phyloP scores from a whole-genome alignment of 2,329 filamentous ascomycete species.

The Hypoxylon sp. region DNA sequence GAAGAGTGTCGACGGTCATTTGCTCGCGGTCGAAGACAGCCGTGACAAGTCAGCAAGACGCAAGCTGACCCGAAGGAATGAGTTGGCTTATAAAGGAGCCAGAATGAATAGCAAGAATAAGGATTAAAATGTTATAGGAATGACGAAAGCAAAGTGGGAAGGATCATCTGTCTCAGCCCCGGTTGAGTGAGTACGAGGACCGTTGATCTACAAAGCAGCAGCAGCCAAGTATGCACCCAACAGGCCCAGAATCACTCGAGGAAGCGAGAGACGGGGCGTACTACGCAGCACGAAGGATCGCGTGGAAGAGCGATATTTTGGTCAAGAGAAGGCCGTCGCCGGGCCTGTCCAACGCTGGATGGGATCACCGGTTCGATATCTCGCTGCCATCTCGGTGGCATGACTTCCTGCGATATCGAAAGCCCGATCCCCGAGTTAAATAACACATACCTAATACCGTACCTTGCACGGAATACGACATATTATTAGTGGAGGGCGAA shows the following conservation, averaged over 20 bases:
- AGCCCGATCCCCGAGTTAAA: neutral
- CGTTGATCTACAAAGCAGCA: slow-evolving; percentile 6
- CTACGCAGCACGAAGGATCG: slow-evolving; percentile 25
- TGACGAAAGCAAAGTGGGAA: slow-evolving; percentile 17
- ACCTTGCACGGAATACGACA: slow-evolving; percentile 3
- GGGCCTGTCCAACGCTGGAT: slow-evolving; percentile 20
- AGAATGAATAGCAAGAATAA: slow-evolving; percentile 5
- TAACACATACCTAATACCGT: neutral
- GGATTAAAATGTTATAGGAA: slow-evolving; percentile 9
- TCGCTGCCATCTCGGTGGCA: neutral
- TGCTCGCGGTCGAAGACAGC: slow-evolving; percentile 17
- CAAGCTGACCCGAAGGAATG: slow-evolving; percentile 5
- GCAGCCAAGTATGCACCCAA: too few relatives aligned
- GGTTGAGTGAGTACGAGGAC: slow-evolving; percentile 15
- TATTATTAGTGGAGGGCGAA: slow-evolving; percentile 10
- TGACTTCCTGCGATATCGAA: slow-evolving; percentile 19
- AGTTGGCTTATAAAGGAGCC: slow-evolving; percentile 1
- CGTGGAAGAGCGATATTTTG: slow-evolving; percentile 25
- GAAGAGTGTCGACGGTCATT: slow-evolving; percentile 30
- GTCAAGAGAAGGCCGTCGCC: slow-evolving; percentile 7
- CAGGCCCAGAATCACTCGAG: neutral
- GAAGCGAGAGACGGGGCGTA: slow-evolving; percentile 24
- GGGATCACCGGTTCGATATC: slow-evolving; percentile 9
- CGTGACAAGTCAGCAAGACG: slow-evolving; percentile 6
- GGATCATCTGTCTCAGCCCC: slow-evolving; percentile 23